Percentiles rank a stretch among this genome's conserved stretches.
Evolutionary conservation across 2,329 filamentous ascomycete genomes (phyloP).

Genomic region (Fusarium sp.): DNA sequence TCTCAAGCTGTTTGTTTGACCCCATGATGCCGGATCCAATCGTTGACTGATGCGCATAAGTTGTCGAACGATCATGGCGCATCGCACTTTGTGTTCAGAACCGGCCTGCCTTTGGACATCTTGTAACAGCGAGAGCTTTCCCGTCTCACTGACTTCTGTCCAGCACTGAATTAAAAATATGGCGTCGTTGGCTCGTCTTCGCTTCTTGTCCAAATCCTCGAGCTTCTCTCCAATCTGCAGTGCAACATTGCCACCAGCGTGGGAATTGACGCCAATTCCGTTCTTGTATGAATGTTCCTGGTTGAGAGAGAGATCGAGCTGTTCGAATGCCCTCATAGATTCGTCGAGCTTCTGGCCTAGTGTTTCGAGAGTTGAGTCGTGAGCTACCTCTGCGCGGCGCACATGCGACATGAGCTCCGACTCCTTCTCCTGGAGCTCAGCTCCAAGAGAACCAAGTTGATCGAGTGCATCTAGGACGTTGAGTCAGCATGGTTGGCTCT

Average conservation of each 20-base stretch:
- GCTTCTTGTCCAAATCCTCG: conserved; percentile 93
- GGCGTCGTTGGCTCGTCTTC: conserved; percentile 89
- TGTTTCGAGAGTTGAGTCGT: conserved; percentile 89
- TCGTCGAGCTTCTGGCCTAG: conserved; percentile 90
- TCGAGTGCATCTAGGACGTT: conserved; percentile 66
- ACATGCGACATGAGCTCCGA: conserved; percentile 92
- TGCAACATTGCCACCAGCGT: conserved; percentile 83
- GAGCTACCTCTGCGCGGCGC: conserved; percentile 88
- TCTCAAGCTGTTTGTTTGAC: conserved; percentile 66
- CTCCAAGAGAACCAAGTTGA: conserved; percentile 76
- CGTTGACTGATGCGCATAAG: conserved; percentile 93
- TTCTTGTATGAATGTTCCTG: conserved; percentile 58
- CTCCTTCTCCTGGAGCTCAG: conserved; percentile 89
- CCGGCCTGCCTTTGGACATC: conserved; percentile 87
- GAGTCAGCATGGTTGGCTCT: conserved; percentile 22
- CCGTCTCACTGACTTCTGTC: conserved; percentile 92
- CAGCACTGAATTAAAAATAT: conserved; percentile 97
- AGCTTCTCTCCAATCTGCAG: conserved; percentile 94
- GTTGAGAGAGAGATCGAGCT: conserved; percentile 85
- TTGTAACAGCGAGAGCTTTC: conserved; percentile 86
- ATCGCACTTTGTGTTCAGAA: conserved; percentile 92
- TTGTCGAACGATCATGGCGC: conserved; percentile 92
- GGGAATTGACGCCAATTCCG: conserved; percentile 52
- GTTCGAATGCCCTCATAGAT: conserved; percentile 91
- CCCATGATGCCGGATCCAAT: conserved; percentile 82